Base-by-base conservation (phyloP, 1,139 yeast species). In the Lodderomyces jiufengensis region DNA sequence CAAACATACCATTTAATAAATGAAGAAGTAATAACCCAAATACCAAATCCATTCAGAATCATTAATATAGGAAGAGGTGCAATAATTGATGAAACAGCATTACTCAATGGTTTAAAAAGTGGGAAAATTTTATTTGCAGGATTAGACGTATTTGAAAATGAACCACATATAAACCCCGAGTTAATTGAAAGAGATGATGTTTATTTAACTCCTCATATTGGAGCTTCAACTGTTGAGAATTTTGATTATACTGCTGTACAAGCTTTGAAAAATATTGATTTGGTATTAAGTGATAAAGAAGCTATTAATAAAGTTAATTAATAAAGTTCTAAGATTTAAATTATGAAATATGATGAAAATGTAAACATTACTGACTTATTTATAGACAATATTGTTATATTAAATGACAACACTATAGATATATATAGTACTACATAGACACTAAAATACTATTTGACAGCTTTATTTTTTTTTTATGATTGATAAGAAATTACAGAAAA, bases 61-160 rank as follows among this genome's bases (percentile, higher is more conserved):
- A 80, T 87, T 39, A 87, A 87, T 54, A 80, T 84, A 29, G 95
- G 95, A 1, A 70, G 94, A 45, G 94, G 94, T 1, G 54, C 73
- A 3, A 77, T 86, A 14, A 69, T 88, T 40, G 84, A 87, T 50
- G 95, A 85, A 50, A 66, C 70, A n/a, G 95, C 82, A 1, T 63
- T 88, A 33, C 73, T 85, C 3, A 68, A 64, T 7, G 95, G 86
- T 0, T 66, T 88, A 41, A 70, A 79, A 45, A 52, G 68, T 3
- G 95, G 94, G 1, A 78, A 82, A 41, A 69, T 88, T 3, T 59
- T 72, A 15, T 76, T 80, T 51, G 92, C 82, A 11, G 97, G 95
- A 0, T 62, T 86, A 30, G 96, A 87, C 51, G 96, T 87, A 5
- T 85, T 66, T 57, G 84, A 78, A 48, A 57, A 72, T 30, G 96